phyloP scores from a whole-genome alignment of 148 eudicot species.

The Rhododendron molle region DNA sequence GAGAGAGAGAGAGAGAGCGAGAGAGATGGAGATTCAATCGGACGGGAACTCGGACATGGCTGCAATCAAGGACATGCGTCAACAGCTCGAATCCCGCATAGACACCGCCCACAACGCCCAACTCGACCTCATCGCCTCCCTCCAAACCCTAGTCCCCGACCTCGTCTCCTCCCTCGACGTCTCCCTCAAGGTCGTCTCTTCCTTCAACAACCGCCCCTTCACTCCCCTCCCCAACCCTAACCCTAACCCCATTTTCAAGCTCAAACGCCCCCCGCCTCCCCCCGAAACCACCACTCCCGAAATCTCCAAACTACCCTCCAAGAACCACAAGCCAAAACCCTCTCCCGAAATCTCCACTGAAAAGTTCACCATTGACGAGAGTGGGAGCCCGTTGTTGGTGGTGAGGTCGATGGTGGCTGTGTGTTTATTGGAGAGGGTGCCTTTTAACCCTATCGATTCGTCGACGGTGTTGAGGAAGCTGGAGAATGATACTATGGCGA shows the following conservation, averaged over 20 bases:
- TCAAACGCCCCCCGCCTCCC: slow-evolving; percentile 7
- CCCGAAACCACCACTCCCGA: not conserved
- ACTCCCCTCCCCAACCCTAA: slow-evolving; percentile 25
- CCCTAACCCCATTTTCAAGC: slow-evolving; percentile 24
- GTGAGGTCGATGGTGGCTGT: slow-evolving; percentile 73
- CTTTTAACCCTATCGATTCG: slow-evolving; percentile 65
- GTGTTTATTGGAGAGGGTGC: slow-evolving; percentile 67
- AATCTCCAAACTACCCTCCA: slow-evolving; percentile 2
- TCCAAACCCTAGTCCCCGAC: slow-evolving; percentile 76
- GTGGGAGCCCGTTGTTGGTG: slow-evolving; percentile 39
- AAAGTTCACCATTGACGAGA: slow-evolving; percentile 21
- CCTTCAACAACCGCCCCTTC: slow-evolving; percentile 53
- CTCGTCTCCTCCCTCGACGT: slow-evolving; percentile 70
- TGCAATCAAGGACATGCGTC: slow-evolving; percentile 41
- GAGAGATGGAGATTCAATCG: slow-evolving; percentile 35
- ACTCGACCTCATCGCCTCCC: slow-evolving; percentile 55
- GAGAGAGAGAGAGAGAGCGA: not conserved
- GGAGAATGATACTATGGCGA: slow-evolving; percentile 45
- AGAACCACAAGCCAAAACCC: slow-evolving; percentile 9
- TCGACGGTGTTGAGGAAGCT: slow-evolving; percentile 68
- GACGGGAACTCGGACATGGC: slow-evolving; percentile 35
- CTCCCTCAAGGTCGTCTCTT: slow-evolving; percentile 60
- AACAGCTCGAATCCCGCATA: slow-evolving; percentile 54
- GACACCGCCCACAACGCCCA: slow-evolving; percentile 47
- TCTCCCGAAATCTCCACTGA: not conserved